phyloP scores from a whole-genome alignment of 768 basidiomycete species.

The Lactifluus piperatus region DNA sequence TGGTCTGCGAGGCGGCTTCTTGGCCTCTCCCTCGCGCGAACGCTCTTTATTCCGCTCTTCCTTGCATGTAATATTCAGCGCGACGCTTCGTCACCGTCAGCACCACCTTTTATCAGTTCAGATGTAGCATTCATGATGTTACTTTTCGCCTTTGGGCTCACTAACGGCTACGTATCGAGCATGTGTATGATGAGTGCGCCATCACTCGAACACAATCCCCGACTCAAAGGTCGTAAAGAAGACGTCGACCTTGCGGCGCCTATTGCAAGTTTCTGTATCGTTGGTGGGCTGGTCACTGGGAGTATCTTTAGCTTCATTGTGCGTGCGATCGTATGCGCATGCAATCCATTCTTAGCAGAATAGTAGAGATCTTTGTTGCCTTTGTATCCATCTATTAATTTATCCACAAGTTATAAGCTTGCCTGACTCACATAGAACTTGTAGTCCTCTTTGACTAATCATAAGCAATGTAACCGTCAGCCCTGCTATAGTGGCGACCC shows the following conservation, averaged over 20 bases:
- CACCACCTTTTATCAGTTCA: slow-evolving; percentile 50
- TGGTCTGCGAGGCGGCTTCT: slow-evolving; percentile 63
- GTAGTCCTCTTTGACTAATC: neutral
- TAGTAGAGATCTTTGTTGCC: neutral
- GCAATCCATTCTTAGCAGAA: slow-evolving; percentile 55
- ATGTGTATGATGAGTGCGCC: slow-evolving; percentile 77
- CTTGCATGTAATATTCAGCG: slow-evolving; percentile 81
- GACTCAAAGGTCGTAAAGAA: slow-evolving; percentile 54
- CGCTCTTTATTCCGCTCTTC: slow-evolving; percentile 78
- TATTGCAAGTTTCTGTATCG: slow-evolving; percentile 67
- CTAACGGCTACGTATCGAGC: slow-evolving; percentile 76
- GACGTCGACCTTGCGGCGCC: slow-evolving; percentile 85
- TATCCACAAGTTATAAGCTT: neutral
- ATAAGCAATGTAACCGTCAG: neutral
- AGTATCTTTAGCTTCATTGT: slow-evolving; percentile 80
- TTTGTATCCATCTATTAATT: neutral
- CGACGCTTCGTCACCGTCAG: slow-evolving; percentile 24
- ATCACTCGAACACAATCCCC: slow-evolving; percentile 71
- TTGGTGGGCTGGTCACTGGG: slow-evolving; percentile 66
- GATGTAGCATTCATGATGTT: slow-evolving; percentile 70
- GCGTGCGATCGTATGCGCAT: slow-evolving; percentile 53
- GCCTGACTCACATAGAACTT: neutral
- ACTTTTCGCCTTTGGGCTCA: slow-evolving; percentile 61
- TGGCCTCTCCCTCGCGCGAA: slow-evolving; percentile 55
- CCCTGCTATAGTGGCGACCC: neutral